Base-by-base conservation (phyloP, 2,329 filamentous ascomycete species). In the Aspergillus calidoustus region DNA sequence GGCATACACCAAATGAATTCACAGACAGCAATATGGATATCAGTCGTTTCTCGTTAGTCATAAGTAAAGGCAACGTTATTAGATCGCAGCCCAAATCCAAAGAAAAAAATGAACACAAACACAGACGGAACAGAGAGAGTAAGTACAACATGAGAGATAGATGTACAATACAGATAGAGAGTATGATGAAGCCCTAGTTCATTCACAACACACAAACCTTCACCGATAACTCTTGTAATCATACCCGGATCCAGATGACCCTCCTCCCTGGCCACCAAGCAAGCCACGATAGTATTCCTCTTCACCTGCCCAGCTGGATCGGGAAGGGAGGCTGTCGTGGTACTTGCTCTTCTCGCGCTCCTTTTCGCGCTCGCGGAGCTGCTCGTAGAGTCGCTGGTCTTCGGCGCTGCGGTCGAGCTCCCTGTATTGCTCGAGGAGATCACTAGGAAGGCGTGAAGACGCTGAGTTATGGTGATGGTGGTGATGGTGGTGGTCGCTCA, bases 231-330 rank as follows among this genome's bases (percentile, higher is more conserved):
- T 64, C 63, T 73, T 75, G 54, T 73, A 71, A 30, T 73, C 66
- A 34, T 71, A 69, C 4, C 66, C 64, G 11, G 59, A 57, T 38
- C 64, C 64, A 7, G 64, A 67, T 31, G 67, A 66, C 28, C 69
- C 69, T 61, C 65, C 66, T 54, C 69, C 72, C 41, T 74, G 71
- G 38, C 72, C 70, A 57, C 71, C 72, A 31, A 72, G 64, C 52
- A 72, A 54, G 6, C 74, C 72, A 28, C 76, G 73, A 59, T 79
- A 78, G 68, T 77, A 79, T n/a, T 78, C 76, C 25, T 79, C 77
- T 19, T 75, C 76, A 47, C 60, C 69, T 28, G 64, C 68, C 61
- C 76, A 76, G 50, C 65, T 72, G 38, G 68, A 66, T 43, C 71
- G 69, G 17, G 67, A 62, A 15, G 65, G 56, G 6, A 58, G 57